Base-by-base conservation (phyloP, 257 asterid species). In the Solanum gracilifrons region DNA sequence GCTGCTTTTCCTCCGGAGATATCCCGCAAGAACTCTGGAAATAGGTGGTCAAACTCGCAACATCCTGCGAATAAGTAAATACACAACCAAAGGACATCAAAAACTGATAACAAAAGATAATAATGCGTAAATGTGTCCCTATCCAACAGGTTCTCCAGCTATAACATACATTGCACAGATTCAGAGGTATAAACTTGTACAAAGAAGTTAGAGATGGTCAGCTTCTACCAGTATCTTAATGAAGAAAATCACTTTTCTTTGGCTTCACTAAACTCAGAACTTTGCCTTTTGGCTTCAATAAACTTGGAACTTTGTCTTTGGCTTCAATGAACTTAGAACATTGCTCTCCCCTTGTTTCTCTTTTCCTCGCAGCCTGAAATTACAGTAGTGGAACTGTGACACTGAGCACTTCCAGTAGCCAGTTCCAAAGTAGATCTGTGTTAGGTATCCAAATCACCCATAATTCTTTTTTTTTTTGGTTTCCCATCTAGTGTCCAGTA, bases 1-100 rank as follows among this genome's bases (percentile, higher is more conserved):
- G 98, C 89, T 97, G 99, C 87, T 97, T 97, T 89, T 97, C 99
- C 93, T 92, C 98, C 27, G 99, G 96, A n/a, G 93, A 85, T 86
- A 89, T 88, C 75, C 93, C 98, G 83, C 92, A 93, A 88, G 90
- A 92, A 83, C 92, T 92, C 91, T 94, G 98, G 94, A 97, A 95
- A 91, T 90, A 95, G 68, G 93, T 88, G 77, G 90, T 93, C 75
- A 97, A 93, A 83, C 94, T 94, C 76, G 93, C 83, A 87, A 93
- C 95, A 92, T 96, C 98, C 99, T 96, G 96, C 89, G 92, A 13
- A 84, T 69, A 39, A 89, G 87, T 86, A 36, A 86, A 32, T 69
- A 64, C 41, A 80, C 43, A 85, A 16, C 27, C 16, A 29, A 46
- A 27, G 41, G 20, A 48, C 85, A 80, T 80, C 27, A 80, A 48